phyloP scores from a whole-genome alignment of 2,329 filamentous ascomycete species.

The Diplodia sapinea region DNA sequence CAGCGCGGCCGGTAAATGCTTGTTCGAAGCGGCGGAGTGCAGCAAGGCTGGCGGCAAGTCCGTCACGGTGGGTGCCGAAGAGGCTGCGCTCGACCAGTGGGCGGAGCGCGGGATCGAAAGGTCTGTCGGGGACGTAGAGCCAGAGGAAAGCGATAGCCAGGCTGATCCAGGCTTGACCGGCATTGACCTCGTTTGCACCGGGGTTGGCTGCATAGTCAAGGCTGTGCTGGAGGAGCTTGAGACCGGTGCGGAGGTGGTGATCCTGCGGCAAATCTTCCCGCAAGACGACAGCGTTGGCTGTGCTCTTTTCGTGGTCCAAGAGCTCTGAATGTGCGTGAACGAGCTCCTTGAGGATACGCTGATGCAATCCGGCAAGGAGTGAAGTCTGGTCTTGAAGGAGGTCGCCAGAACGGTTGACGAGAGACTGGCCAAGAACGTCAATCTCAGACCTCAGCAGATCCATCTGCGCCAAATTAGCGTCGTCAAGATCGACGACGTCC shows the following conservation, averaged over 20 bases:
- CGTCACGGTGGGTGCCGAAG: conserved; percentile 61
- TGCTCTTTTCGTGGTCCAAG: neutral
- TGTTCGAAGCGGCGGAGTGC: conserved; percentile 70
- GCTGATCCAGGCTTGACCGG: conserved; percentile 70
- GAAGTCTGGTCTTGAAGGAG: conserved; percentile 43
- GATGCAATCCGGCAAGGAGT: conserved; percentile 41
- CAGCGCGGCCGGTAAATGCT: conserved; percentile 69
- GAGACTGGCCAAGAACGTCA: conserved; percentile 45
- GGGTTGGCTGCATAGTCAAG: neutral
- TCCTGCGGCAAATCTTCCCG: conserved; percentile 6
- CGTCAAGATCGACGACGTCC: conserved; percentile 34
- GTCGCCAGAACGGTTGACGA: conserved; percentile 43
- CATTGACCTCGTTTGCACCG: conserved; percentile 28
- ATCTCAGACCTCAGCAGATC: conserved; percentile 51
- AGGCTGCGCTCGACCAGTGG: conserved; percentile 67
- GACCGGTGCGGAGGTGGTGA: conserved; percentile 42
- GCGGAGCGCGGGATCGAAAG: conserved; percentile 77
- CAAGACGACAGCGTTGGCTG: neutral
- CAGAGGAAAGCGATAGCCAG: conserved; percentile 76
- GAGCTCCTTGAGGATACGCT: conserved; percentile 36
- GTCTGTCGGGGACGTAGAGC: conserved; percentile 83
- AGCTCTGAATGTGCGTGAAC: conserved; percentile 35
- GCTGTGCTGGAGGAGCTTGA: conserved; percentile 21
- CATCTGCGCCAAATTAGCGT: conserved; percentile 49
- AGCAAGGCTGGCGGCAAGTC: conserved; percentile 63